Percentiles rank a stretch among this genome's conserved stretches.
These are phyloP conservation scores for Waltergamsia citrina DNA, from an alignment of 2,329 filamentous ascomycete species.

Conservation along the genomic window DNA sequence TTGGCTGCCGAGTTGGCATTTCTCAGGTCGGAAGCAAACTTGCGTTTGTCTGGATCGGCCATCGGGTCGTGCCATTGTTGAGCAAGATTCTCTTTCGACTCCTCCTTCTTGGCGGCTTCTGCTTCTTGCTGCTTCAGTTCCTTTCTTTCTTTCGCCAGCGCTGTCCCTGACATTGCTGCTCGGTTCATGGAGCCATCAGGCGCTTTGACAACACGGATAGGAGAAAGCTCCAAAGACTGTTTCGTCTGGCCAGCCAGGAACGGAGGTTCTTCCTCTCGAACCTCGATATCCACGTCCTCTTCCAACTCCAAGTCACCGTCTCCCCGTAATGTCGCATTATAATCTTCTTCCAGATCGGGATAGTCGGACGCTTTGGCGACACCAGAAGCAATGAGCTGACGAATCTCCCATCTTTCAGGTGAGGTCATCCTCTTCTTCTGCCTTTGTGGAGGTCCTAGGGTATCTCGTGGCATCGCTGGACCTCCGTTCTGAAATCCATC, in stretches of 20 bases:
- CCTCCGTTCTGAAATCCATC: slow-evolving; percentile 34
- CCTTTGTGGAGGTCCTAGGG: slow-evolving; percentile 32
- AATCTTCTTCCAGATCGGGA: slow-evolving; percentile 89
- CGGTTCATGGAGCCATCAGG: slow-evolving; percentile 97
- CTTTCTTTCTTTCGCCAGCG: slow-evolving; percentile 79
- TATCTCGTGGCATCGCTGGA: slow-evolving; percentile 24
- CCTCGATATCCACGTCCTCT: slow-evolving; percentile 94
- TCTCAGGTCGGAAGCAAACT: slow-evolving; percentile 82
- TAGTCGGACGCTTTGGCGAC: slow-evolving; percentile 90
- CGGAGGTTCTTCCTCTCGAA: slow-evolving; percentile 90
- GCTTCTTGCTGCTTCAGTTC: slow-evolving; percentile 84
- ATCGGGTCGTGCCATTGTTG: slow-evolving; percentile 97
- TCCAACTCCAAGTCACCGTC: slow-evolving; percentile 87
- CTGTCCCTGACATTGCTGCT: slow-evolving; percentile 87
- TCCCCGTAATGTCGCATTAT: slow-evolving; percentile 76
- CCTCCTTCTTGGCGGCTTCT: slow-evolving; percentile 64
- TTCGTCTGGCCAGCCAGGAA: slow-evolving; percentile 96
- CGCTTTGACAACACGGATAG: slow-evolving; percentile 93
- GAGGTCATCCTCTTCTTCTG: slow-evolving; percentile 92
- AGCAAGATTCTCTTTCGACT: slow-evolving; percentile 72
- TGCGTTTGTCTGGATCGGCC: slow-evolving; percentile 72
- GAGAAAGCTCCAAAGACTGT: slow-evolving; percentile 87
- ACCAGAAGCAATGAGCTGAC: slow-evolving; percentile 90
- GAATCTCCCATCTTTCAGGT: slow-evolving; percentile 94
- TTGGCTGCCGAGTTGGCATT: slow-evolving; percentile 52